phyloP scores from a whole-genome alignment of 768 basidiomycete species.

The Hypholoma fasciculare region DNA sequence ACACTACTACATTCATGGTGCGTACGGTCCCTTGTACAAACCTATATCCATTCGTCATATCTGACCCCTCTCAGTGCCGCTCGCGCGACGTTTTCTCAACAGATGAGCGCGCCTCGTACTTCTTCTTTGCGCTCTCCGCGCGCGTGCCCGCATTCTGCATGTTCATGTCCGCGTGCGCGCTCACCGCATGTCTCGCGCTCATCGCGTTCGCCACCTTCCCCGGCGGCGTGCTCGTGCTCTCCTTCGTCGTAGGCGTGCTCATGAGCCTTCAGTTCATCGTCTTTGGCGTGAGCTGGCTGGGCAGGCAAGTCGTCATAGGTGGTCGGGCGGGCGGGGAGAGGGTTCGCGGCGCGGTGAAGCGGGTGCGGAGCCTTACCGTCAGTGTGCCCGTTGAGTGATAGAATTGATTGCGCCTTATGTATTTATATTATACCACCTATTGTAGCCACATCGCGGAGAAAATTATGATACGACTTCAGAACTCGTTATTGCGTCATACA shows the following conservation, averaged over 20 bases:
- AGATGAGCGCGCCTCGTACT: slow-evolving; percentile 29
- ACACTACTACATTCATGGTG: slow-evolving; percentile 54
- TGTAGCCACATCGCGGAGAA: too few relatives aligned
- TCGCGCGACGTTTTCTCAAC: slow-evolving; percentile 58
- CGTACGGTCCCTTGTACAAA: slow-evolving; percentile 15
- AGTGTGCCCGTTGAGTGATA: too few relatives aligned
- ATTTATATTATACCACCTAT: too few relatives aligned
- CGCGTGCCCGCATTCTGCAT: slow-evolving; percentile 65
- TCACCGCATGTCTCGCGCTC: slow-evolving; percentile 59
- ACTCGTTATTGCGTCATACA: too few relatives aligned
- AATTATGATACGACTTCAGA: too few relatives aligned
- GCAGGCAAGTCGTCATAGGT: slow-evolving; percentile 22
- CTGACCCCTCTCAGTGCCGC: slow-evolving; percentile 31
- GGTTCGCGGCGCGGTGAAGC: slow-evolving; percentile 19
- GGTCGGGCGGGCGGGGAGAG: slow-evolving; percentile 20
- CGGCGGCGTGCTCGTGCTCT: slow-evolving; percentile 56
- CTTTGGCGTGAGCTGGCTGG: slow-evolving; percentile 45
- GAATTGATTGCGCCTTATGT: too few relatives aligned
- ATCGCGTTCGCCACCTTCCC: slow-evolving; percentile 71
- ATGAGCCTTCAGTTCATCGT: slow-evolving; percentile 69
- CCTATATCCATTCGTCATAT: background rate
- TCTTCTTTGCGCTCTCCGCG: slow-evolving; percentile 70
- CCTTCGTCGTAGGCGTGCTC: slow-evolving; percentile 55
- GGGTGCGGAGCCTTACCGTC: slow-evolving; percentile 3
- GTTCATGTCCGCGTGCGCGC: slow-evolving; percentile 52